A percentile compares a stretch with the other conserved stretches of the same genome.
Conservation (phyloP, 108 stramenopile genomes). For the Nitzschia sp. region DNA sequence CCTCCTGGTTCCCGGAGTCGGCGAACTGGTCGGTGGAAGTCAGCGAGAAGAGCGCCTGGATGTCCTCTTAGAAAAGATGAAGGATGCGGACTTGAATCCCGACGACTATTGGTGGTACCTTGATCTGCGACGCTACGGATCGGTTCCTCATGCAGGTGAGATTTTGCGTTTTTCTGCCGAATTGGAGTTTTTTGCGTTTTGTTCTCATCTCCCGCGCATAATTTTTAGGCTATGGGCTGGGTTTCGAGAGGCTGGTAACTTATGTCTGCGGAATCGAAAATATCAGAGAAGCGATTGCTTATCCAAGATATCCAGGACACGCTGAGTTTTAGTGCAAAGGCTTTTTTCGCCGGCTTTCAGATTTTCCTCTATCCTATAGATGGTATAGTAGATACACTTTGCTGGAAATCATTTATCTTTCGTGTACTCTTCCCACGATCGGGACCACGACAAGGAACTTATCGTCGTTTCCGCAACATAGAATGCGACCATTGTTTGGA, state of each 20-base stretch:
- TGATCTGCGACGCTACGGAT: slow-evolving; percentile 90
- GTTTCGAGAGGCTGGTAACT: slow-evolving; percentile 98
- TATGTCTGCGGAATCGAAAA: slow-evolving; percentile 98
- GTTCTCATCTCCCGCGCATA: too few species aligned
- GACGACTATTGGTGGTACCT: slow-evolving; percentile 99
- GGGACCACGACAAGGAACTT: too few species aligned
- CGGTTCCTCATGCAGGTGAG: slow-evolving; percentile 98
- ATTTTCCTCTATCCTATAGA: too few species aligned
- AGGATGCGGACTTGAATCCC: slow-evolving; percentile 79
- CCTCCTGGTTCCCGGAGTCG: slow-evolving; percentile 97
- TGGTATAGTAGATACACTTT: too few species aligned
- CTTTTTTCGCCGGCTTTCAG: too few species aligned
- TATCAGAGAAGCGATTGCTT: slow-evolving; percentile 98
- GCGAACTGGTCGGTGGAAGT: slow-evolving; percentile 98
- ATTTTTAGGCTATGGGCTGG: slow-evolving; percentile 99
- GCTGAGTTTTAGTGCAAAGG: slow-evolving; percentile 87
- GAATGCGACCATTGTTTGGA: too few species aligned
- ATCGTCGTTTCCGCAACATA: too few species aligned
- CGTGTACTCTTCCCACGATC: too few species aligned
- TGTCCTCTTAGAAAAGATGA: slow-evolving; percentile 89
- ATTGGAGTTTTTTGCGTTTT: too few species aligned
- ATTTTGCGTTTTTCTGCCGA: too few species aligned
- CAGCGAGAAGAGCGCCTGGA: slow-evolving; percentile 95
- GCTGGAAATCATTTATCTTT: too few species aligned
- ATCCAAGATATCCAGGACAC: slow-evolving; percentile 96